Evolutionary conservation across 176 grass and related monocot species (phyloP).

Genomic region (Hordeum marinum): DNA sequence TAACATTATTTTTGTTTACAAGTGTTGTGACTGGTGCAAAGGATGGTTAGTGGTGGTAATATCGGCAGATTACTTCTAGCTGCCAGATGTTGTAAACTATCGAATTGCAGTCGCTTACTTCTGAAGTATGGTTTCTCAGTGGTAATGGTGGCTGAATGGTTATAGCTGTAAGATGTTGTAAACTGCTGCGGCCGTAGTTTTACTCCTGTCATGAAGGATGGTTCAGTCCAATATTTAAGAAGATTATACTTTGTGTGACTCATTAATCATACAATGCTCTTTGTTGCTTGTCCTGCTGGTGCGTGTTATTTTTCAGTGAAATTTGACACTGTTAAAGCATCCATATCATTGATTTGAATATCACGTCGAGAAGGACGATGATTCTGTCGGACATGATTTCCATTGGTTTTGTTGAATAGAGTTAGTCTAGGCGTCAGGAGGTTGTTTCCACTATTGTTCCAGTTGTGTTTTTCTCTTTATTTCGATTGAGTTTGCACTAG

Average conservation of each 20-base stretch:
- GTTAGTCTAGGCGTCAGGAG: neutral
- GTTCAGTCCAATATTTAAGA: neutral
- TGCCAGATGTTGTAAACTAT: conserved; percentile 17
- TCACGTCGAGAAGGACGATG: neutral
- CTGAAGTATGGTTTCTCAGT: neutral
- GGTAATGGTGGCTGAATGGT: neutral
- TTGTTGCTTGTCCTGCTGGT: neutral
- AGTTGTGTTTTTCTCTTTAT: neutral
- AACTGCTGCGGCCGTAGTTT: neutral
- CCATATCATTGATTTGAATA: neutral
- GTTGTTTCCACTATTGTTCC: neutral
- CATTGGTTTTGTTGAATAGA: neutral
- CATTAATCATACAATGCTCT: neutral
- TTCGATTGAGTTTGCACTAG: neutral
- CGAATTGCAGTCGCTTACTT: neutral
- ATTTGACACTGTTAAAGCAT: neutral
- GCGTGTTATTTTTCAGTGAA: neutral
- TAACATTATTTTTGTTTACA: conserved; percentile 2
- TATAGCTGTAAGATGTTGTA: conserved; percentile 14
- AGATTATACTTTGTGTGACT: neutral
- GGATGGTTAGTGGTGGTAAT: neutral
- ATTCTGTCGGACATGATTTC: neutral
- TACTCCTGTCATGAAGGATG: neutral
- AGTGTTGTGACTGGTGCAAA: neutral
- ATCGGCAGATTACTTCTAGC: neutral